Conservation (phyloP, 768 basidiomycete genomes). For the Rhizopogon vinicolor region DNA sequence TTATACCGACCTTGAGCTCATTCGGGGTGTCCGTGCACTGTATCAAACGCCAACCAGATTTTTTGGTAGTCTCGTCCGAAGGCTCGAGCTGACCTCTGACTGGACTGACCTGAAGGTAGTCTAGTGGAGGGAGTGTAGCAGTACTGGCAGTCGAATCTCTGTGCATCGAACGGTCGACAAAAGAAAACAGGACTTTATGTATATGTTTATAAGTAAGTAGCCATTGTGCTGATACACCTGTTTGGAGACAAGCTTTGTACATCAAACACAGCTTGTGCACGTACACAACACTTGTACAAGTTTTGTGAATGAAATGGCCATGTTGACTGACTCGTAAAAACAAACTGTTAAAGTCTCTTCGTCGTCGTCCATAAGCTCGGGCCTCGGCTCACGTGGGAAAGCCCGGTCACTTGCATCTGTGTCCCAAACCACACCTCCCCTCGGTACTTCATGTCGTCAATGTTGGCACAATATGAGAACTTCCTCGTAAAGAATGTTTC, state of each 20-base stretch:
- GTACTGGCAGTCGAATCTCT: constrained; percentile 20
- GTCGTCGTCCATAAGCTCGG: neutral
- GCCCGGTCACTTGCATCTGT: neutral
- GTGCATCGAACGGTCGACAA: constrained; percentile 13
- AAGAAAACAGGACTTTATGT: constrained; percentile 5
- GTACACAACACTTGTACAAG: neutral
- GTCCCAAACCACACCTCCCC: neutral
- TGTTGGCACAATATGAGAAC: constrained; percentile 70
- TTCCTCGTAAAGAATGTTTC: constrained; percentile 84
- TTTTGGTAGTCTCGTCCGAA: constrained; percentile 43
- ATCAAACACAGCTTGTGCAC: neutral
- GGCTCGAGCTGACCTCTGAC: constrained; percentile 74
- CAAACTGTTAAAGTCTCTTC: too few relatives aligned
- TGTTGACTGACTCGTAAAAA: neutral
- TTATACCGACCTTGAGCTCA: constrained; percentile 56
- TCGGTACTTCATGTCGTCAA: constrained; percentile 45
- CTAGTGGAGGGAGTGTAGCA: constrained; percentile 30
- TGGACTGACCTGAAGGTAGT: constrained; percentile 59
- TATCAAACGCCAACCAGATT: constrained; percentile 65
- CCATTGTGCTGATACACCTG: constrained; percentile 8
- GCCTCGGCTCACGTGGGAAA: constrained; percentile 1
- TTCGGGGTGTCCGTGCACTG: constrained; percentile 75
- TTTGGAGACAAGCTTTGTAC: constrained; percentile 26
- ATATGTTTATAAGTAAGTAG: too few relatives aligned
- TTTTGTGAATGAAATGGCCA: neutral